Base-by-base conservation (phyloP, 768 basidiomycete species). In the Lactarius pseudohatsudake region DNA sequence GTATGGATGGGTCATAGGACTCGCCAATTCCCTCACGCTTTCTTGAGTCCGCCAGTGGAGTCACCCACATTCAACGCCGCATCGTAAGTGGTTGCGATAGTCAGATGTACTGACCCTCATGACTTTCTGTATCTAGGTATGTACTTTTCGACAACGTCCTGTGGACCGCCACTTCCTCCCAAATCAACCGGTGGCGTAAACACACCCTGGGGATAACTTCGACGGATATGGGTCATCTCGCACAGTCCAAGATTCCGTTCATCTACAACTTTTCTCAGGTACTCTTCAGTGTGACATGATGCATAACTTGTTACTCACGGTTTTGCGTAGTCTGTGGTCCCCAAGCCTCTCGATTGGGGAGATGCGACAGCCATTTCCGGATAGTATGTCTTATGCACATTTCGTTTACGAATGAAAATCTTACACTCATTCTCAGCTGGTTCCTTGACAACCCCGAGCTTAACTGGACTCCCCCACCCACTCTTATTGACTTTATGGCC, bases 301-400 rank as follows among this genome's bases (percentile, higher is more conserved):
- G 26, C 11, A 40, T 65, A 0, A 6, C 36, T 54, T 15, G 22
- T 59, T 64, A 4, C 60, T 64, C 47, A 62, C n/a, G n/a, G 40
- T 41, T 58, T 32, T 3, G 5, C 62, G 11, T 62, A 81, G 76
- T 80, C 82, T 36, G 86, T 89, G 16, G 87, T 89, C 1, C 85
- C 86, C 1, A 86, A 86, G 72, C 88, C 88, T n/a, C 75, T 88
- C 15, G 87, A 89, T 71, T 89, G 87, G 86, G 81, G 82, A 50
- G 86, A 87, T 68, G 79, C 81, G 7, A 86, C 80, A 5, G 77
- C 76, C 18, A 76, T 85, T n/a, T 82, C 83, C 32, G 85, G 85
- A 76, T 85, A 85, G 83, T 84, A 61, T 30, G 66, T n/a, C 28
- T 20, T 77, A 11, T 36, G 3, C 8, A 36, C 57, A 22, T 7